Base-by-base conservation (phyloP, 176 grass and related monocot genomes). In the Bromus sterilis region DNA sequence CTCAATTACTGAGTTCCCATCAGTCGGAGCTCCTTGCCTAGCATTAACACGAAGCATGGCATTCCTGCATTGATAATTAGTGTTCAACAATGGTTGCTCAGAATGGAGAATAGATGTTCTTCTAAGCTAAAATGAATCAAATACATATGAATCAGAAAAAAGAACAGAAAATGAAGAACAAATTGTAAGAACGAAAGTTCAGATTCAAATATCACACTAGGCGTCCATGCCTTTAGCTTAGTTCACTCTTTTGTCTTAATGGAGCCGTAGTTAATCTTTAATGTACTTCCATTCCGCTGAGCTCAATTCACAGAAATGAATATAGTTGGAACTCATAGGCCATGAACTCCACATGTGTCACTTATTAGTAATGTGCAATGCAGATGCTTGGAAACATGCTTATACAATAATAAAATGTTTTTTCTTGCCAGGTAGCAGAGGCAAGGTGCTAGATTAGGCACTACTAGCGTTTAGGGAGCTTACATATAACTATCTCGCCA, bases 31-130 rank as follows among this genome's bases (percentile, higher is more conserved):
- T 76, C 95, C 95, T 89, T 98, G 95, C 60, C 91, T 93, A 32
- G 95, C 90, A 91, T 91, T 98, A 76, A 98, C 88, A 49, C 90
- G 88, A 86, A 98, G 86, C 95, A 98, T 98, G 77, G 84, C 92
- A 82, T 91, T 94, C 82, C 95, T 98, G 85, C 79, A 56, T 24
- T 80, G 79, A 83, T 87, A 78, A 81, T 78, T 40, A 76, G 71
- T 48, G 46, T 35, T 29, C 25, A 83, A 87, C 21, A 23, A 85
- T 87, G 49, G 60, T 78, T 36, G 28, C 37, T 56, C 63, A 80
- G 42, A 58, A 12, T 43, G 59, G 62, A 80, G 65, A 81, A 84
- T 58, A 62, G 41, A 53, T 66, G 39, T 46, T 53, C 59, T 56
- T 53, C 59, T 58, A 59, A 82, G 85, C 44, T 46, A 58, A 77